Percentiles rank a stretch among this genome's conserved stretches.
These are phyloP conservation scores for Malus hybrid DNA, from an alignment of 331 rosid genomes.

Conservation along the genomic window DNA sequence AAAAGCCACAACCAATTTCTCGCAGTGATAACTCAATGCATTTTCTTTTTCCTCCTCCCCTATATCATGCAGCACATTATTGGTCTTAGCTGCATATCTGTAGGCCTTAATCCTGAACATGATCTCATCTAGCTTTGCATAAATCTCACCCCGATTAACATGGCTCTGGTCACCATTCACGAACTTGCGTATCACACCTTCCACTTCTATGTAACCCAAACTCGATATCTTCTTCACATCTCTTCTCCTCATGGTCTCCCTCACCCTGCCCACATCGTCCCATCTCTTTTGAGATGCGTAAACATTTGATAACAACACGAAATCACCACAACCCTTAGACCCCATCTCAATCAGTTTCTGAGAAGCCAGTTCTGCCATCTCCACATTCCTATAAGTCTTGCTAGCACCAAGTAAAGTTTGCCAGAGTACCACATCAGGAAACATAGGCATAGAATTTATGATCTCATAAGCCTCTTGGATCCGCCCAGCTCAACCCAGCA, in stretches of 20 bases:
- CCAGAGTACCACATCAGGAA: conserved; percentile 77
- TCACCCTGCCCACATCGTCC: conserved; percentile 76
- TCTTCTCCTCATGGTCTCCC: conserved; percentile 57
- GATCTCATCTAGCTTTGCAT: conserved; percentile 79
- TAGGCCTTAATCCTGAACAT: conserved; percentile 43
- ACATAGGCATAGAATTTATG: conserved; percentile 48
- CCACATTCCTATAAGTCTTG: conserved; percentile 74
- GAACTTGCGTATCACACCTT: conserved; percentile 57
- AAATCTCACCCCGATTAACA: conserved; percentile 42
- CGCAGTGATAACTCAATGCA: conserved; percentile 68
- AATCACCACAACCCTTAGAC: conserved; percentile 72
- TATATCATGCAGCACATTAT: conserved; percentile 81
- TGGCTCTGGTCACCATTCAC: conserved; percentile 71
- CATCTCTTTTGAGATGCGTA: conserved; percentile 73
- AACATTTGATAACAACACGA: conserved; percentile 72
- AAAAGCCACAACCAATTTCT: conserved; percentile 85
- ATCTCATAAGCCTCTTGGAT: conserved; percentile 65
- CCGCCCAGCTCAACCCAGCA: conserved; percentile 82
- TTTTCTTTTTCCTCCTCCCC: conserved; percentile 92
- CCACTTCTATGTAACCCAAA: conserved; percentile 71
- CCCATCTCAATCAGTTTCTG: conserved; percentile 74
- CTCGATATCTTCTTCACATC: conserved; percentile 83
- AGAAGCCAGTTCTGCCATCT: conserved; percentile 75
- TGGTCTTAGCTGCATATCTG: conserved; percentile 58
- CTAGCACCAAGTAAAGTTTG: conserved; percentile 86